phyloP scores from a whole-genome alignment of 805 yeast genomes.

The Lipomyces yamadae region DNA sequence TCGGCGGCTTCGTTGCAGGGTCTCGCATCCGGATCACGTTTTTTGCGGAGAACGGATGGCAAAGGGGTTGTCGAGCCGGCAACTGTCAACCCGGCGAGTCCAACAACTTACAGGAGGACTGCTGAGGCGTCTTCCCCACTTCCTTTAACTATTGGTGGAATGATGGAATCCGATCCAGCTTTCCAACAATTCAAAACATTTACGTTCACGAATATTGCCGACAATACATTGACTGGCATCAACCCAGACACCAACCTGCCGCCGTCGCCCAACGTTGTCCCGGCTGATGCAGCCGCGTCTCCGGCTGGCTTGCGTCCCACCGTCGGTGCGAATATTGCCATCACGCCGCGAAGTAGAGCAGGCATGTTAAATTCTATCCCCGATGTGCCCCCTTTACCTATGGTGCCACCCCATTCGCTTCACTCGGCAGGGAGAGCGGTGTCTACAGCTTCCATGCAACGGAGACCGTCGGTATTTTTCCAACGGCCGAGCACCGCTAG shows the following conservation, averaged over 20 bases:
- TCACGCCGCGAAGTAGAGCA: neutral
- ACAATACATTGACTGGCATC: neutral
- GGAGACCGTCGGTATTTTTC: conserved; percentile 11
- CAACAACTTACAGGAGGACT: neutral
- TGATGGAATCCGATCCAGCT: neutral
- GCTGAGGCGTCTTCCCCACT: neutral
- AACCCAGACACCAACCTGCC: neutral
- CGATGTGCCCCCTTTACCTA: neutral
- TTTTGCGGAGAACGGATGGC: neutral
- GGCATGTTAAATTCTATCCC: neutral
- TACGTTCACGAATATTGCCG: neutral
- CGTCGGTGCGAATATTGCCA: neutral
- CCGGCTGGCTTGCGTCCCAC: neutral
- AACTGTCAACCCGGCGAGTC: neutral
- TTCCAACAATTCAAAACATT: neutral
- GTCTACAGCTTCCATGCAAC: neutral
- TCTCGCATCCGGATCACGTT: neutral
- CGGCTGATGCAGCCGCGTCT: neutral
- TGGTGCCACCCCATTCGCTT: neutral
- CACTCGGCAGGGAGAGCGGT: neutral
- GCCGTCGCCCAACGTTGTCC: neutral
- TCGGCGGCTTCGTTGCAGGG: neutral
- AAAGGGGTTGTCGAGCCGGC: neutral
- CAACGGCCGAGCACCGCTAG: conserved; percentile 2
- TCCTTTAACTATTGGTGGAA: conserved; percentile 7